These are phyloP conservation scores for Phialophora tarda DNA, from an alignment of 2,329 filamentous ascomycete species.

Conservation along the genomic window DNA sequence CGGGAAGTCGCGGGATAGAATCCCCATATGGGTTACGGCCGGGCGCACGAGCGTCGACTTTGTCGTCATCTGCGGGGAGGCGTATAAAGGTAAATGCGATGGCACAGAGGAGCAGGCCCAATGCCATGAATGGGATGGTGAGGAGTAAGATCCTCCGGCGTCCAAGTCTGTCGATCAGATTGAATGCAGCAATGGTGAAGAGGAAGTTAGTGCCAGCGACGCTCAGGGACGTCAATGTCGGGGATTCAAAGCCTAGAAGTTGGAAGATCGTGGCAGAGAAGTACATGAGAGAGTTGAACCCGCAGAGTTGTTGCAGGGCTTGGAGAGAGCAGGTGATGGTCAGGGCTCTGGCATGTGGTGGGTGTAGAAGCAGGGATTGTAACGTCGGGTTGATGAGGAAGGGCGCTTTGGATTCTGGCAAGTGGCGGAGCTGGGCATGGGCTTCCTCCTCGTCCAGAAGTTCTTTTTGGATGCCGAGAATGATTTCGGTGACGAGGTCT, in stretches of 20 bases:
- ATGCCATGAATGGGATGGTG: conserved; percentile 82
- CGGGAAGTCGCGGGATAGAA: conserved; percentile 48
- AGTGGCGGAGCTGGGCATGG: conserved; percentile 28
- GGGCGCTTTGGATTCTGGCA: conserved; percentile 14
- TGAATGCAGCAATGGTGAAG: conserved; percentile 76
- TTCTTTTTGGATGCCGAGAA: conserved; percentile 75
- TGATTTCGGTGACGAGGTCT: conserved; percentile 62
- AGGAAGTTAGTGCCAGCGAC: conserved; percentile 83
- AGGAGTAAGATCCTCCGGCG: conserved; percentile 77
- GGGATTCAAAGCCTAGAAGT: conserved; percentile 76
- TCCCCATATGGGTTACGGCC: conserved; percentile 32
- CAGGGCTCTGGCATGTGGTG: conserved; percentile 65
- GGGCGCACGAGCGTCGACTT: conserved; percentile 4
- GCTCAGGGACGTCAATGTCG: conserved; percentile 78
- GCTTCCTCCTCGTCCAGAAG: conserved; percentile 70
- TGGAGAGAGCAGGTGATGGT: conserved; percentile 86
- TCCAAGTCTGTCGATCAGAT: conserved; percentile 79
- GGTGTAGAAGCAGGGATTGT: conserved; percentile 46
- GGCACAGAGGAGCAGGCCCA: conserved; percentile 73
- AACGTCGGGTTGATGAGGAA: conserved; percentile 39
- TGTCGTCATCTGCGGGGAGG: conserved; percentile 31
- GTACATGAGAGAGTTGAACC: conserved; percentile 93
- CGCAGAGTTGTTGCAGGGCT: conserved; percentile 84
- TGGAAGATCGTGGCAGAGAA: conserved; percentile 83
- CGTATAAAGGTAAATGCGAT: conserved; percentile 71